Percentiles rank a stretch among this genome's conserved stretches.
phyloP scores from a whole-genome alignment of 495 filamentous ascomycete genomes.

The Mytilinidion resinicola region DNA sequence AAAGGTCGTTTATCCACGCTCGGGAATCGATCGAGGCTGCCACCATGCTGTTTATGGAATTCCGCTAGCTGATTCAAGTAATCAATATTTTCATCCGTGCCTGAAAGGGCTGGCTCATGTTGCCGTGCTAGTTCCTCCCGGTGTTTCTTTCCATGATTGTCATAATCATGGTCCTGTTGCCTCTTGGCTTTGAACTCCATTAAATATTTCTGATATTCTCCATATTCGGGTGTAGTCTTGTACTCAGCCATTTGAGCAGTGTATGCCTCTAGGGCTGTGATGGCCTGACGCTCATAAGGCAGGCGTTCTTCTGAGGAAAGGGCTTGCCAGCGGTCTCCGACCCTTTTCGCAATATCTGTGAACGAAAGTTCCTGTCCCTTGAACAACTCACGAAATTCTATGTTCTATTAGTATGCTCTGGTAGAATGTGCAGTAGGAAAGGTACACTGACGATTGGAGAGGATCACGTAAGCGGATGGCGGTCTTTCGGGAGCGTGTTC shows the following conservation, averaged over 20 bases:
- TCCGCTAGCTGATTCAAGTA: slow-evolving; percentile 93
- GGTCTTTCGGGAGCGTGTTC: slow-evolving; percentile 72
- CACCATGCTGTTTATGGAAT: slow-evolving; percentile 95
- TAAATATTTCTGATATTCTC: slow-evolving; percentile 52
- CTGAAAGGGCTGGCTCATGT: too few relatives aligned
- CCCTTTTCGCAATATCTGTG: slow-evolving; percentile 74
- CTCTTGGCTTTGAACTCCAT: slow-evolving; percentile 67
- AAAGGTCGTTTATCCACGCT: slow-evolving; percentile 97
- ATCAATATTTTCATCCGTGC: too few relatives aligned
- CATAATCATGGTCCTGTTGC: too few relatives aligned
- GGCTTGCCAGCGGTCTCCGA: slow-evolving; percentile 73
- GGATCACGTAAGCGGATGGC: slow-evolving; percentile 75
- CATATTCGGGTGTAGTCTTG: slow-evolving; percentile 68
- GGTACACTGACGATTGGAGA: slow-evolving; percentile 63
- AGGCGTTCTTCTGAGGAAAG: slow-evolving; percentile 59
- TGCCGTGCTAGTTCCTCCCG: too few relatives aligned
- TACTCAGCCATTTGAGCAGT: slow-evolving; percentile 59
- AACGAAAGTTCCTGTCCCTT: slow-evolving; percentile 68
- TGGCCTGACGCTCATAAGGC: slow-evolving; percentile 61
- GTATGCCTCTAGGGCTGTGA: slow-evolving; percentile 63
- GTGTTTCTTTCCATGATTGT: too few relatives aligned
- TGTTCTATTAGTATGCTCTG: not conserved
- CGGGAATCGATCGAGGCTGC: slow-evolving; percentile 85
- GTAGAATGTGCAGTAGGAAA: not conserved
- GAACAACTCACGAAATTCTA: slow-evolving; percentile 67